Conservation (phyloP, 345 rosid genomes). For the Angophora floribunda region DNA sequence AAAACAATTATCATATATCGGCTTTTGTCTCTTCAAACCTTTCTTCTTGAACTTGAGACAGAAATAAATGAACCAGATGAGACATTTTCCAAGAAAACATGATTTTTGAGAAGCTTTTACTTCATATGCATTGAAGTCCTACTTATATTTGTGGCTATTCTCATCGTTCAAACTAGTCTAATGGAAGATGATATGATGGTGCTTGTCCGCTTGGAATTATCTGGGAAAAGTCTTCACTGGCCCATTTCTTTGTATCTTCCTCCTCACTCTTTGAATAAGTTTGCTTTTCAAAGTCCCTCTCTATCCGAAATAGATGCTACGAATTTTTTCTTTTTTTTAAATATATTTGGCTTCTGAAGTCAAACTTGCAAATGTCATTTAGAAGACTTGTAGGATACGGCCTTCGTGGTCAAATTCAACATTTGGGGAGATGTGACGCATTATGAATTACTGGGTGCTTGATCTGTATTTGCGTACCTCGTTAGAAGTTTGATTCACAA, state of each 20-base stretch:
- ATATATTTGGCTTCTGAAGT: neutral
- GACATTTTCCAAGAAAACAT: neutral
- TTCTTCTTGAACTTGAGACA: neutral
- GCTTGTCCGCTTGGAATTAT: conserved; percentile 3
- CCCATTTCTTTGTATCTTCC: conserved; percentile 1
- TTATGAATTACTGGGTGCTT: neutral
- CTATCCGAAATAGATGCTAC: neutral
- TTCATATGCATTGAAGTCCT: neutral
- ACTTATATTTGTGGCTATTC: neutral
- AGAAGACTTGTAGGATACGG: neutral
- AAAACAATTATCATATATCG: neutral
- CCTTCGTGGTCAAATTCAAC: neutral
- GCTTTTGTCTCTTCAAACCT: neutral
- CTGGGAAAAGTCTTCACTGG: neutral
- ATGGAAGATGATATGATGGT: neutral
- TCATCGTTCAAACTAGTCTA: neutral
- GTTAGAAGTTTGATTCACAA: neutral
- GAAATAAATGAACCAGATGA: neutral
- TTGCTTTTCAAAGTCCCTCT: neutral
- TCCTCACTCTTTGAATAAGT: neutral
- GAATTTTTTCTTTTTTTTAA: neutral
- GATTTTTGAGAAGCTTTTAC: neutral
- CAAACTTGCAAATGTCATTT: neutral
- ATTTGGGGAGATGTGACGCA: neutral
- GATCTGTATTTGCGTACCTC: neutral